Evolutionary conservation across 257 asterid genomes (phyloP).

Genomic region (Solanum stenotomum): DNA sequence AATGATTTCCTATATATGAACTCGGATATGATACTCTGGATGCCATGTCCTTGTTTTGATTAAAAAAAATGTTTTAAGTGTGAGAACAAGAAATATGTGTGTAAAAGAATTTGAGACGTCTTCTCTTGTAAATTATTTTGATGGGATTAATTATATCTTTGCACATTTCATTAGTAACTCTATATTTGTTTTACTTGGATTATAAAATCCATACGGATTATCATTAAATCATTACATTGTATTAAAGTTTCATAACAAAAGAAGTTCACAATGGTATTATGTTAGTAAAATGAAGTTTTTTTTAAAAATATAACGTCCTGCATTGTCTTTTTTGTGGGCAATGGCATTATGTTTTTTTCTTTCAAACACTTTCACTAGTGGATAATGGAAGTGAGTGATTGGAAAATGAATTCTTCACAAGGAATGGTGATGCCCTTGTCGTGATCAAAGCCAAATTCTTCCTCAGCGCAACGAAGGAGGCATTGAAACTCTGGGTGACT

Average conservation of each 20-base stretch:
- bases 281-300: background rate
- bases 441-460: slow-evolving; percentile 7
- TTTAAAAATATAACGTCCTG: background rate
- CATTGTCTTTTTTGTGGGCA: too few species aligned
- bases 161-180: background rate
- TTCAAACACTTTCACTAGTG: background rate
- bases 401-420: background rate
- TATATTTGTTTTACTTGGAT: too few species aligned
- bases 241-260: too few species aligned
- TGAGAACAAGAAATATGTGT: background rate
- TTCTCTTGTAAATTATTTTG: background rate
- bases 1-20: background rate
- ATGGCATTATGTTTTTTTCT: background rate
- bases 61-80: background rate
- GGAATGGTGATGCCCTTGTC: slow-evolving; percentile 3
- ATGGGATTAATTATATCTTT: background rate
- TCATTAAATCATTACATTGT: background rate
- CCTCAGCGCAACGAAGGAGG: background rate
- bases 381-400: background rate
- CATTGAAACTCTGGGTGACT: background rate
- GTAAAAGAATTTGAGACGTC: background rate
- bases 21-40: background rate
- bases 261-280: background rate
- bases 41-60: background rate
- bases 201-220: background rate